These are phyloP conservation scores for Chaetoceros tenuissimus DNA, from an alignment of 108 stramenopile species.

Conservation along the genomic window DNA sequence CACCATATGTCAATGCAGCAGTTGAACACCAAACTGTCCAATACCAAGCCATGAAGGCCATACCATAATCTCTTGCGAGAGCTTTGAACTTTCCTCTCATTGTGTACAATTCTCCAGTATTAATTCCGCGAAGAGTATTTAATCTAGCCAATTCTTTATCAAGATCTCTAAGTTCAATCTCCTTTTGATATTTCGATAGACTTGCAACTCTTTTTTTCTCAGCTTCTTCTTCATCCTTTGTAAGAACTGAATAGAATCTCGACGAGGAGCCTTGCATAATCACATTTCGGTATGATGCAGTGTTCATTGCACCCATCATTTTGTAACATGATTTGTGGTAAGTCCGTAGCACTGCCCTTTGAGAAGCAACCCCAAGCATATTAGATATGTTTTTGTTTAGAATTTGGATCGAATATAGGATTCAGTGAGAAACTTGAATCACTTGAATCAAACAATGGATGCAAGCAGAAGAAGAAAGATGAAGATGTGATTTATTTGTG, in stretches of 20 bases:
- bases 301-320: too few species aligned
- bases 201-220: slow-evolving; percentile 61
- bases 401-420: too few species aligned
- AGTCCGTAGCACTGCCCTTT: too few species aligned
- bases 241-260: slow-evolving; percentile 70
- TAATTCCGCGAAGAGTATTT: slow-evolving; percentile 66
- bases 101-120: slow-evolving; percentile 82
- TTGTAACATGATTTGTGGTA: too few species aligned
- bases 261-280: too few species aligned
- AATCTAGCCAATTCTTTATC: slow-evolving; percentile 65
- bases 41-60: slow-evolving; percentile 70
- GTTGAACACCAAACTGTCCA: slow-evolving; percentile 69
- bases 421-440: too few species aligned
- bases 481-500: too few species aligned
- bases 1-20: slow-evolving; percentile 45
- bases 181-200: slow-evolving; percentile 57
- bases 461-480: too few species aligned
- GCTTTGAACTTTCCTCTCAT: slow-evolving; percentile 75
- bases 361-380: too few species aligned
- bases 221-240: slow-evolving; percentile 62
- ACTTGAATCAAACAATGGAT: too few species aligned
- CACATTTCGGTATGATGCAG: too few species aligned
- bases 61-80: slow-evolving; percentile 63
- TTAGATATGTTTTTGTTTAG: too few species aligned
- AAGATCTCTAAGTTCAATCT: slow-evolving; percentile 63